phyloP scores from a whole-genome alignment of 2,329 filamentous ascomycete genomes.

The Fusarium sp. region DNA sequence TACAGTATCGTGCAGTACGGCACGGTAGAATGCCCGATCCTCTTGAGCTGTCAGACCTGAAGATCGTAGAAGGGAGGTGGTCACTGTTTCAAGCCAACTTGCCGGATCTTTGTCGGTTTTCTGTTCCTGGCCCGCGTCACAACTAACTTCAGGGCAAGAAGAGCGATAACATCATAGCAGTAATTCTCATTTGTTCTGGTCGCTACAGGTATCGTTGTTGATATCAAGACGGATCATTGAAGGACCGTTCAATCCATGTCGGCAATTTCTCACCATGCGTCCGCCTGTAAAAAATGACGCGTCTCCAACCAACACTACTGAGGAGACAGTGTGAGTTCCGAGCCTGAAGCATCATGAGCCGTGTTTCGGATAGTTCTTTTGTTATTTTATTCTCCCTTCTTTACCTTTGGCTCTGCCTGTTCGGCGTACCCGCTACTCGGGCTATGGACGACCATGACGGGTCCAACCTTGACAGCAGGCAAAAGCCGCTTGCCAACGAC shows the following conservation, averaged over 20 bases:
- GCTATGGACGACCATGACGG: neutral
- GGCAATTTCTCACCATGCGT: neutral
- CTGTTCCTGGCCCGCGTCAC: neutral
- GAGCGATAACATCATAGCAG: accelerated
- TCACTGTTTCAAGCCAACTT: neutral
- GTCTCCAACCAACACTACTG: neutral
- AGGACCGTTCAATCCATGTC: neutral
- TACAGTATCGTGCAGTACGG: neutral
- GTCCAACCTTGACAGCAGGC: neutral
- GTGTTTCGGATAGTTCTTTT: too few species aligned
- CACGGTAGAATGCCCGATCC: too few species aligned
- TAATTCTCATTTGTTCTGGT: neutral
- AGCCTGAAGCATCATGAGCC: neutral
- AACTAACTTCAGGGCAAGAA: neutral
- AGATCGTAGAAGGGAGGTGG: neutral
- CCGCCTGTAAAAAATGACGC: neutral
- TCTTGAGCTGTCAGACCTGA: neutral
- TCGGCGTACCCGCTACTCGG: neutral
- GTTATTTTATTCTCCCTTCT: neutral
- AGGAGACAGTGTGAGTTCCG: neutral
- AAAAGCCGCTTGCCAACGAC: neutral
- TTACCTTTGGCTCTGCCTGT: neutral
- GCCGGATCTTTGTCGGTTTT: too few species aligned
- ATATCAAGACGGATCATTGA: neutral
- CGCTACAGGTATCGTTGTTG: neutral